Base-by-base conservation (phyloP, 768 basidiomycete species). In the Mycena crocata region DNA sequence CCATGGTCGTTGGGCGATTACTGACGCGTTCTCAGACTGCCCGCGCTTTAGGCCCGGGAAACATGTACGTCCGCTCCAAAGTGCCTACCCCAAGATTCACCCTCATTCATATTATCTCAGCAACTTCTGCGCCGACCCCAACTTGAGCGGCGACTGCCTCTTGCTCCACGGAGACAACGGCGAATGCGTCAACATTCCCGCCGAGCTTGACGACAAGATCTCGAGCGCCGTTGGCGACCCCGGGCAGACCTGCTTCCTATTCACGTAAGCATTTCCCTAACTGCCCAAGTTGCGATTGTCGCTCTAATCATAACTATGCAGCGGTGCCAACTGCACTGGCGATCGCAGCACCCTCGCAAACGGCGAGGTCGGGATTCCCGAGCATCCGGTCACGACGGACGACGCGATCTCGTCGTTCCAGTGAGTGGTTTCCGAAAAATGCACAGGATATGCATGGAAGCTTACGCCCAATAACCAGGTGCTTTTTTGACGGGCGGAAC, bases 171-270 rank as follows among this genome's bases (percentile, higher is more conserved):
- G 40, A 45, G 19, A 0, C 57, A 59, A 35, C 46, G 57, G 57
- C 57, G 57, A 59, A 50, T 59, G 57, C 57, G 48, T 59, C 57
- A 59, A 49, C 57, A 39, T 59, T 48, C 15, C 57, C 21, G 17
- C 57, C 48, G 45, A 44, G 24, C 48, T 24, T 45, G 21, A 46
- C 24, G 48, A 58, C 57, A n/a, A 30, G 10, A 48, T 58, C 57
- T 46, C 44, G 23, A 58, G 58, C 48, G 49, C 50, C 58, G 50
- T 42, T 24, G 35, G 44, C 19, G 57, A 58, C 32, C 44, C 45
- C 32, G 44, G 57, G 1, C 28, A 58, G 14, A n/a, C n/a, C n/a
- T 58, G 57, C 23, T 1, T 28, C 45, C 21, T 37, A 13, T 58
- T 32, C 57, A 4, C 46, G 57, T 28, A 58, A 46, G 57, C 46